Conservation (phyloP, 768 basidiomycete genomes). For the Tephrocybe sp. region DNA sequence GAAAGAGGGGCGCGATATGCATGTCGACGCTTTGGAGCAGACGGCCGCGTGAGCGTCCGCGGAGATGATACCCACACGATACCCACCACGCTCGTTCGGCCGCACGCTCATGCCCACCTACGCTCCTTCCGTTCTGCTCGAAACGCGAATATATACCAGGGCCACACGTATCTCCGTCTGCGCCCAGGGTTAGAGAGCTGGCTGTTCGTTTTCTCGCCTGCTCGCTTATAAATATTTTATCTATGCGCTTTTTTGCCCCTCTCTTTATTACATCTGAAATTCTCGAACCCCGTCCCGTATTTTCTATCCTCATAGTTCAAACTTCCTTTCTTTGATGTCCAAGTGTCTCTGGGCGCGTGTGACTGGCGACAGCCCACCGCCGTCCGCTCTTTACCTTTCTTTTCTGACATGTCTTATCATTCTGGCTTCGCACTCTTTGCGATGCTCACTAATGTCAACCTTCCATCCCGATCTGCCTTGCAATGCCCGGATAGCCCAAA, state of each 20-base stretch:
- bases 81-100: conserved; percentile 7
- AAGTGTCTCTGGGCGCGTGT: conserved; percentile 8
- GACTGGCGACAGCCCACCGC: conserved; percentile 9
- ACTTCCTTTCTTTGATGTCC: conserved; percentile 14
- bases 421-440: background rate
- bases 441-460: conserved; percentile 6
- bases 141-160: conserved; percentile 5
- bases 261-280: conserved; percentile 33
- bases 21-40: conserved; percentile 37
- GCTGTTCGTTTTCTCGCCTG: conserved; percentile 64
- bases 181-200: conserved; percentile 35
- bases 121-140: conserved; percentile 2
- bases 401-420: background rate
- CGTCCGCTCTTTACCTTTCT: conserved; percentile 20
- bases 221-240: conserved; percentile 28
- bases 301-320: conserved; percentile 20
- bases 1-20: conserved; percentile 38
- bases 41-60: conserved; percentile 4
- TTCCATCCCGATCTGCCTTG: conserved; percentile 1
- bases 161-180: conserved; percentile 4
- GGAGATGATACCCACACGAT: conserved; percentile 7
- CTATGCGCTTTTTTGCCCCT: conserved; percentile 32
- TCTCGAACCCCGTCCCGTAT: conserved; percentile 12
- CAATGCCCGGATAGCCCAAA: background rate
- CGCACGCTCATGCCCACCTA: background rate